Conservation (phyloP, 1,284 basidiomycete genomes). For the Meira nashicola region DNA sequence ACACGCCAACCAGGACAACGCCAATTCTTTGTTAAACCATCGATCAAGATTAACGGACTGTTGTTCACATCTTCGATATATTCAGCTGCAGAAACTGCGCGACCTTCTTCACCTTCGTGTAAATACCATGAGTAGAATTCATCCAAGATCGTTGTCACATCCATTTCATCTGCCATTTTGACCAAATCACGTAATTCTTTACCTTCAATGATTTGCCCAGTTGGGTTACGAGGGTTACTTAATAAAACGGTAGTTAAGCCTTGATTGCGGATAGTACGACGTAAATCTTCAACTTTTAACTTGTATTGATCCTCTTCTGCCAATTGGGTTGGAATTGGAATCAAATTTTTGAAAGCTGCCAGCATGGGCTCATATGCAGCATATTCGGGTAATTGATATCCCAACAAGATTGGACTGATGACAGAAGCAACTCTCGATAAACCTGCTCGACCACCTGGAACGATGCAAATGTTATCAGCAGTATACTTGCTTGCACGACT, state of each 20-base stretch:
- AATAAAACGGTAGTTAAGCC: conserved; percentile 80
- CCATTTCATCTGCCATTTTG: conserved; percentile 63
- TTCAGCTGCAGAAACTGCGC: conserved; percentile 73
- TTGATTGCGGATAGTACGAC: conserved; percentile 45
- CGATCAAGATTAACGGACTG: conserved; percentile 76
- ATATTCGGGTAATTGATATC: conserved; percentile 79
- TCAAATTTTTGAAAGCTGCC: conserved; percentile 77
- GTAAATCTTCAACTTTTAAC: conserved; percentile 64
- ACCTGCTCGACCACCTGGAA: conserved; percentile 82
- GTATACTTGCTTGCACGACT: conserved; percentile 78
- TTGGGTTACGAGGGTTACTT: conserved; percentile 86
- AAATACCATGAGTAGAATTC: conserved; percentile 90
- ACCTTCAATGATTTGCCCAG: conserved; percentile 67
- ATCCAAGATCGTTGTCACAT: conserved; percentile 76
- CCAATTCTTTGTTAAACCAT: conserved; percentile 82
- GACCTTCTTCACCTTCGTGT: conserved; percentile 70
- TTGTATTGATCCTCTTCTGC: conserved; percentile 61
- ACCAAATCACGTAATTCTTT: conserved; percentile 77
- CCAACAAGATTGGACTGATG: conserved; percentile 66
- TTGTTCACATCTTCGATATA: conserved; percentile 78
- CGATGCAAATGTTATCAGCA: conserved; percentile 78
- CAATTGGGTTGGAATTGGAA: conserved; percentile 59
- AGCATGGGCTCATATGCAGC: conserved; percentile 68
- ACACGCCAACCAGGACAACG: conserved; percentile 70
- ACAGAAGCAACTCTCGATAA: conserved; percentile 85